Evolutionary conservation across 192 early-diverging fungal species (phyloP).

Genomic region (Gryganskiella cystojenkinii): DNA sequence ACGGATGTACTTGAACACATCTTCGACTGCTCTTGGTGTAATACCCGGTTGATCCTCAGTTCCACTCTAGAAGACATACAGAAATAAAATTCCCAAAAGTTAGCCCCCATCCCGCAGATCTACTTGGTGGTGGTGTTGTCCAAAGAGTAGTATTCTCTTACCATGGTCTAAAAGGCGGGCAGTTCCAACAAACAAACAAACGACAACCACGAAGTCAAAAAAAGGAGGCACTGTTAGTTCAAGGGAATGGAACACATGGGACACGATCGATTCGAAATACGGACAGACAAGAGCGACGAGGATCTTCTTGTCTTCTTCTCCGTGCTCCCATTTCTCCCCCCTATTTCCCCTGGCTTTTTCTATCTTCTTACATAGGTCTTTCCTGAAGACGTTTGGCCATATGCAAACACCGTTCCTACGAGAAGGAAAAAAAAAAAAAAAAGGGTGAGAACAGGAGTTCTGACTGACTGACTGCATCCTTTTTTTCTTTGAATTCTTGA

Average conservation of each 20-base stretch:
- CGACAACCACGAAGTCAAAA: background rate
- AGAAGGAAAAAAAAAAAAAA: background rate
- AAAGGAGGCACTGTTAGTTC: background rate
- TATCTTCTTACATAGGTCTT: slow-evolving; percentile 79
- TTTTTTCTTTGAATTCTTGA: slow-evolving; percentile 1
- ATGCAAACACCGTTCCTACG: slow-evolving; percentile 94
- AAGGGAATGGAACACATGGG: background rate
- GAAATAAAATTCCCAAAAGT: background rate
- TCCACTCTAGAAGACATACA: slow-evolving; percentile 66
- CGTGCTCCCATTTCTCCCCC: background rate
- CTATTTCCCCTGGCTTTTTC: slow-evolving; percentile 21
- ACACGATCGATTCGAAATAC: background rate
- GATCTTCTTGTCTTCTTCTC: too few relatives aligned
- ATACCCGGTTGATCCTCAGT: slow-evolving; percentile 77
- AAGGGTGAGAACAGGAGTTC: background rate
- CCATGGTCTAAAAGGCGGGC: slow-evolving; percentile 57
- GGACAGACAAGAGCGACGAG: background rate
- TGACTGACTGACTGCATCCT: background rate
- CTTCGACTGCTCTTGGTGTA: slow-evolving; percentile 80
- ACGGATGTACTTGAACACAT: slow-evolving; percentile 81
- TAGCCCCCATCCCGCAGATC: background rate
- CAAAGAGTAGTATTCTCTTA: slow-evolving; percentile 20
- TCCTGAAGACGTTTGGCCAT: slow-evolving; percentile 97
- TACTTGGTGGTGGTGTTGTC: too few relatives aligned
- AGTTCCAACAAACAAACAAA: background rate